Percentiles rank a stretch among this genome's conserved stretches.
These are phyloP conservation scores for Chloropicon primus DNA, from an alignment of 139 green algal genomes.

Conservation along the genomic window DNA sequence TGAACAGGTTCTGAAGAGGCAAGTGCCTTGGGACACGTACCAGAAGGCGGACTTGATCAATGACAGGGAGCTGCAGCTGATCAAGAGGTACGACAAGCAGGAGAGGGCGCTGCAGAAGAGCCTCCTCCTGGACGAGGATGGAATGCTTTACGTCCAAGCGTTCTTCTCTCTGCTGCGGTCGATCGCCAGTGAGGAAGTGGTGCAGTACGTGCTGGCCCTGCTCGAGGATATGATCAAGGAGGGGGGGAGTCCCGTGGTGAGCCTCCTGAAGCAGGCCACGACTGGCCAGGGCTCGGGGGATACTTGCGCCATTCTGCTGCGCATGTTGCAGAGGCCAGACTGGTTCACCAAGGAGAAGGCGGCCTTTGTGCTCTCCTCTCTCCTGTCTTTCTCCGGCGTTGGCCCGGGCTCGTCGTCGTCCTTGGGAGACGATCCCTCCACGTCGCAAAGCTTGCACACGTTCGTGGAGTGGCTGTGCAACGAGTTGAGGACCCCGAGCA, in stretches of 20 bases:
- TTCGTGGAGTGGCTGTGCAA: conserved; percentile 76
- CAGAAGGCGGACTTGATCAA: conserved; percentile 61
- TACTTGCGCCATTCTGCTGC: conserved; percentile 53
- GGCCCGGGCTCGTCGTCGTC: conserved; percentile 16
- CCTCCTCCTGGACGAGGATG: conserved; percentile 64
- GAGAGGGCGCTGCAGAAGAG: conserved; percentile 31
- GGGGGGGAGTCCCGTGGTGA: neutral
- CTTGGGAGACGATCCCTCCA: neutral
- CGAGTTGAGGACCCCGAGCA: conserved; percentile 64
- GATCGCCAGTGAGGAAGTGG: conserved; percentile 77
- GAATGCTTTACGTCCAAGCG: conserved; percentile 51
- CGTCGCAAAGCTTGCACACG: neutral
- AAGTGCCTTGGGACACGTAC: conserved; percentile 47
- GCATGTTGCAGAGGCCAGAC: conserved; percentile 68
- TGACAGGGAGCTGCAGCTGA: conserved; percentile 43
- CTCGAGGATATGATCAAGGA: conserved; percentile 64
- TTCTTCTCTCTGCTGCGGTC: conserved; percentile 72
- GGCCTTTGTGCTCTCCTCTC: conserved; percentile 43
- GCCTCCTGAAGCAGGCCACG: neutral
- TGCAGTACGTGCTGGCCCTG: conserved; percentile 79
- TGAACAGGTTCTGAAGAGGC: neutral
- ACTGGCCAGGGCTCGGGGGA: conserved; percentile 22
- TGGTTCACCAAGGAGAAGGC: conserved; percentile 84
- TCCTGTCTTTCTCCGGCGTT: conserved; percentile 33
- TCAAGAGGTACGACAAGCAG: conserved; percentile 60